These are phyloP conservation scores for Pharus latifolius DNA, from an alignment of 176 grass and related monocot genomes.

Conservation along the genomic window DNA sequence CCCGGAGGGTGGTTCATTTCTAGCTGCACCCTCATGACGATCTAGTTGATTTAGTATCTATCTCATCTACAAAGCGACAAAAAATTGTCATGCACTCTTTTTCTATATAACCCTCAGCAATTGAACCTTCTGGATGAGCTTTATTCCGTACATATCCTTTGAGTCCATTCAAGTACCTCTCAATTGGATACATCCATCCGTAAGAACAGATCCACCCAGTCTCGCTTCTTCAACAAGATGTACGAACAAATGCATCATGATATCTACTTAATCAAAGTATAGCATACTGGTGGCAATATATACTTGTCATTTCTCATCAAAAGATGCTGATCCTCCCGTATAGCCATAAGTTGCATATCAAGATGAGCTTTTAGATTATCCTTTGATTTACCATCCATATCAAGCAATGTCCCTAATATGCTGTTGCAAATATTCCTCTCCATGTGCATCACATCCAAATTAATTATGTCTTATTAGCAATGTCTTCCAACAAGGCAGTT, in stretches of 20 bases:
- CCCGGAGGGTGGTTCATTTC: background rate
- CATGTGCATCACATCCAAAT: conserved; percentile 5
- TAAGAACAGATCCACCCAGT: background rate
- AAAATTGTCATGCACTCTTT: conserved; percentile 17
- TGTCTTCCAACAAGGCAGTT: background rate
- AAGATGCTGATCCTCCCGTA: background rate
- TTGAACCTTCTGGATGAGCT: conserved; percentile 3
- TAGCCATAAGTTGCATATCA: background rate
- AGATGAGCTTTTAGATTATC: background rate
- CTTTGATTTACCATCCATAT: background rate
- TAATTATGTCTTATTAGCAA: background rate
- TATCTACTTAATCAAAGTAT: background rate
- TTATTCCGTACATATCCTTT: background rate
- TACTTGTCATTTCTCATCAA: background rate
- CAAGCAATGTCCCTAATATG: conserved; percentile 2
- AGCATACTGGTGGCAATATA: background rate
- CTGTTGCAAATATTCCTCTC: background rate
- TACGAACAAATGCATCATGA: background rate
- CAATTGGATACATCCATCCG: background rate
- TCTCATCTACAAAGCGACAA: background rate
- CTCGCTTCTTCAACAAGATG: background rate
- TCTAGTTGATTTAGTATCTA: background rate
- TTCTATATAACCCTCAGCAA: background rate
- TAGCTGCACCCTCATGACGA: background rate
- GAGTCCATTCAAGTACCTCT: background rate